Conservation (phyloP, 2,329 filamentous ascomycete species). For the Fusarium sp. region DNA sequence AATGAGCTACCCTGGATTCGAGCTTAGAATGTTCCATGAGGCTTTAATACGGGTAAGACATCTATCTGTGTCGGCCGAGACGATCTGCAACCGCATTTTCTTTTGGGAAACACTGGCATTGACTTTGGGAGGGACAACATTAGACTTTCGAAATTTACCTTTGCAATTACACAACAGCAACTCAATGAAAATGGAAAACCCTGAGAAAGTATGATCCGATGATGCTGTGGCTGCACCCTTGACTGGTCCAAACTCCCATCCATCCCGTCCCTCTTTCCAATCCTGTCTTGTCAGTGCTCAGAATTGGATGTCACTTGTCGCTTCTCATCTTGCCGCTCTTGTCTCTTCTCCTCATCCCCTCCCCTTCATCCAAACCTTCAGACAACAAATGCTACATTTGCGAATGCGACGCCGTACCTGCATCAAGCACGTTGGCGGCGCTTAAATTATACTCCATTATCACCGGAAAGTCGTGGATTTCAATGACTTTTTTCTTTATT, state of each 20-base stretch:
- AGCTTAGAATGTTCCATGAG: constrained; percentile 1
- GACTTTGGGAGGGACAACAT: neutral
- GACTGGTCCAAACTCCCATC: constrained; percentile 10
- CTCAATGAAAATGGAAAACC: constrained; percentile 15
- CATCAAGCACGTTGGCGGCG: constrained; percentile 37
- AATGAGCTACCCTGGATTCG: constrained; percentile 34
- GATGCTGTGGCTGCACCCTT: constrained; percentile 44
- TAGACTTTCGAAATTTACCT: constrained; percentile 11
- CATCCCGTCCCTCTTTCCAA: constrained; percentile 2
- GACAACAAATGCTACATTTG: constrained; percentile 20
- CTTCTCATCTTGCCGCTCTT: constrained; percentile 21
- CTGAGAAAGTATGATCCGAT: constrained; percentile 23
- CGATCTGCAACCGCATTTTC: too few species aligned
- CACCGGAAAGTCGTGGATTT: constrained; percentile 1
- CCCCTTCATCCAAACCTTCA: constrained; percentile 32
- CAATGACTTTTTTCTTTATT: neutral
- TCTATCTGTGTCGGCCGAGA: neutral
- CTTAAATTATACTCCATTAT: constrained; percentile 14
- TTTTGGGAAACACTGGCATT: neutral
- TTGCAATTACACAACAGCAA: constrained; percentile 33
- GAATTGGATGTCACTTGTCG: constrained; percentile 33
- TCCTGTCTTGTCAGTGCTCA: neutral
- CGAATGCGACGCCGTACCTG: constrained; percentile 43
- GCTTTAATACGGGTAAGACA: too few species aligned
- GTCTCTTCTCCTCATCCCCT: constrained; percentile 3